A percentile compares a stretch with the other conserved stretches of the same genome.
Evolutionary conservation across 108 stramenopile species (phyloP).

Genomic region (Seminavis robusta): DNA sequence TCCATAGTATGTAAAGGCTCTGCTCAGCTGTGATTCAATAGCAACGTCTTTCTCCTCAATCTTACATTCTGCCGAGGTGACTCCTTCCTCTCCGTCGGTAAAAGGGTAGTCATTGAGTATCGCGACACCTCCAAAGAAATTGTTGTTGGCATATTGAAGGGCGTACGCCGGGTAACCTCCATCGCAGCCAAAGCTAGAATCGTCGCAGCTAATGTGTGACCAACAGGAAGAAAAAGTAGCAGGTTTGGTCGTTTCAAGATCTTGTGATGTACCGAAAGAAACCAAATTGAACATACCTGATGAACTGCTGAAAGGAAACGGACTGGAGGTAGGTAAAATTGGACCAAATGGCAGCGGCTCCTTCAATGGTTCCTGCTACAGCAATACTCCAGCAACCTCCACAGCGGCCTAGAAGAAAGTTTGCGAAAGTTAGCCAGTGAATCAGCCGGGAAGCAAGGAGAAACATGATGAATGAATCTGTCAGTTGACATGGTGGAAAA

Average conservation of each 20-base stretch:
- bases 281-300: too few species aligned
- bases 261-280: too few species aligned
- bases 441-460: too few species aligned
- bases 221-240: too few species aligned
- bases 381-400: constrained; percentile 93
- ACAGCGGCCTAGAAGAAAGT: too few species aligned
- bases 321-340: constrained; percentile 20
- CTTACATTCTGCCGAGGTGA: constrained; percentile 23
- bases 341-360: constrained; percentile 35
- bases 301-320: constrained; percentile 75
- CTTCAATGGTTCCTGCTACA: constrained; percentile 86
- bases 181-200: constrained; percentile 71
- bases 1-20: too few species aligned
- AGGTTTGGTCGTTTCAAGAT: too few species aligned
- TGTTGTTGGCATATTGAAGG: constrained; percentile 62
- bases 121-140: constrained; percentile 42
- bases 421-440: too few species aligned
- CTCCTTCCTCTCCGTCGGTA: constrained; percentile 38
- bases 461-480: too few species aligned
- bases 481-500: too few species aligned
- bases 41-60: background rate
- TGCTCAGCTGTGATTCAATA: too few species aligned
- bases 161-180: constrained; percentile 72
- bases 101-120: constrained; percentile 35
- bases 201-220: constrained; percentile 76